Evolutionary conservation across 192 early-diverging fungal species (phyloP).

Genomic region (Umbelopsis sp.): DNA sequence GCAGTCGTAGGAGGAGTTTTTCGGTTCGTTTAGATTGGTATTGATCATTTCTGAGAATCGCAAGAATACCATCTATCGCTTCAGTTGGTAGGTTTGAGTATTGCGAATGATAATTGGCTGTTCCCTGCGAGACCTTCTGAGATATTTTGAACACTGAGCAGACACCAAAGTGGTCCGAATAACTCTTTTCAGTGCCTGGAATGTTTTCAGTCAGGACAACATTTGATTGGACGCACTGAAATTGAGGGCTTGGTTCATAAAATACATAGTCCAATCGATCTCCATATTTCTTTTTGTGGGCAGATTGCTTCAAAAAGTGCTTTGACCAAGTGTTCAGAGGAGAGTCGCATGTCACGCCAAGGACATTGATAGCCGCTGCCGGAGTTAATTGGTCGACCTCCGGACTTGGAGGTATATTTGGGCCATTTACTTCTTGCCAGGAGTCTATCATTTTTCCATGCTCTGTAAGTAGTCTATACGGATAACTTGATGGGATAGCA

Average conservation of each 20-base stretch:
- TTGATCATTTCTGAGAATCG: constrained; percentile 11
- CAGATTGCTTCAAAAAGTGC: constrained; percentile 37
- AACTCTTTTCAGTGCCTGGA: constrained; percentile 29
- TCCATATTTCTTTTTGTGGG: constrained; percentile 34
- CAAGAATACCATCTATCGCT: not conserved
- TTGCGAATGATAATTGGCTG: not conserved
- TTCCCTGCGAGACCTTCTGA: not conserved
- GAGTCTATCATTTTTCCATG: constrained; percentile 55
- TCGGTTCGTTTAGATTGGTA: not conserved
- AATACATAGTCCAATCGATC: constrained; percentile 59
- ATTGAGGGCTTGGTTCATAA: constrained; percentile 43
- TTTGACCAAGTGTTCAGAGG: constrained; percentile 57
- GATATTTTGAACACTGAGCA: constrained; percentile 44
- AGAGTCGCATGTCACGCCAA: constrained; percentile 59
- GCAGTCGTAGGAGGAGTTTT: not conserved
- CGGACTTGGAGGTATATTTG: not conserved
- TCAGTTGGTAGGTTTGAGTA: not conserved
- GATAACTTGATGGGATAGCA: constrained; percentile 44
- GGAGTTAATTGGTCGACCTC: constrained; percentile 22
- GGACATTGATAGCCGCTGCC: constrained; percentile 38
- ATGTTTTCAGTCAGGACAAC: constrained; percentile 35
- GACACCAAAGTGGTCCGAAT: constrained; percentile 58
- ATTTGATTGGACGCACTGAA: constrained; percentile 34
- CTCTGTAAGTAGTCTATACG: constrained; percentile 43
- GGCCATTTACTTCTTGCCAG: constrained; percentile 42